Conservation (phyloP, 2,329 filamentous ascomycete species). For the Aureobasidium sp. region DNA sequence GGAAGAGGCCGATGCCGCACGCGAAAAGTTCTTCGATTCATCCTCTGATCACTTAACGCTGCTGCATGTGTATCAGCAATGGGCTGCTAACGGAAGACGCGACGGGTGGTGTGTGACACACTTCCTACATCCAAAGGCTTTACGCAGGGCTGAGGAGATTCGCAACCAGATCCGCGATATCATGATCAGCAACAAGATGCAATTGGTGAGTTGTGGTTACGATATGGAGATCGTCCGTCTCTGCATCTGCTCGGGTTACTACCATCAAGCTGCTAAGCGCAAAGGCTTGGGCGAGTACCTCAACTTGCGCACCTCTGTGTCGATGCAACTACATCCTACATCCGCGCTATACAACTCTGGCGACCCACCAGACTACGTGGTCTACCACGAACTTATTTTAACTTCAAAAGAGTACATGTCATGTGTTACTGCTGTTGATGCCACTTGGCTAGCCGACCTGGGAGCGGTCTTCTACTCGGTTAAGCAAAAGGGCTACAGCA, state of each 20-base stretch:
- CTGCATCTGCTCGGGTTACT: conserved; percentile 96
- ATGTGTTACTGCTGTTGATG: conserved; percentile 90
- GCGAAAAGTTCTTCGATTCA: conserved; percentile 97
- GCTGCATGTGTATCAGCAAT: conserved; percentile 91
- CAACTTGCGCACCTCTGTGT: conserved; percentile 89
- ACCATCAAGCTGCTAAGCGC: conserved; percentile 92
- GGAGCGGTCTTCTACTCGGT: conserved; percentile 96
- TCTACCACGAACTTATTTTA: conserved; percentile 96
- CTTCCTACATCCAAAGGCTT: conserved; percentile 90
- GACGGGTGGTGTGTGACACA: conserved; percentile 91
- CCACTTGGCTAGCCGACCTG: conserved; percentile 92
- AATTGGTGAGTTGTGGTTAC: conserved; percentile 78
- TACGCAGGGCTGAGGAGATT: conserved; percentile 87
- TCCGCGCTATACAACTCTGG: conserved; percentile 87
- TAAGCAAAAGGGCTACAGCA: conserved; percentile 94
- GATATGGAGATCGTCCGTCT: conserved; percentile 95
- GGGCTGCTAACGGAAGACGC: conserved; percentile 82
- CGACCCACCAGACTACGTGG: conserved; percentile 91
- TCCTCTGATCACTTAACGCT: conserved; percentile 96
- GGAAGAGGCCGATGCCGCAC: conserved; percentile 89
- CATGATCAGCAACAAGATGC: conserved; percentile 89
- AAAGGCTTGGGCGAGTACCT: conserved; percentile 97
- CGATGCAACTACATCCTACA: conserved; percentile 89
- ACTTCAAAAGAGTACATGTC: conserved; percentile 98
- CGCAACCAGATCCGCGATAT: conserved; percentile 90